Percentiles rank a stretch among this genome's conserved stretches.
Evolutionary conservation across 2,329 filamentous ascomycete species (phyloP).

Genomic region (Curvularia spicifera): DNA sequence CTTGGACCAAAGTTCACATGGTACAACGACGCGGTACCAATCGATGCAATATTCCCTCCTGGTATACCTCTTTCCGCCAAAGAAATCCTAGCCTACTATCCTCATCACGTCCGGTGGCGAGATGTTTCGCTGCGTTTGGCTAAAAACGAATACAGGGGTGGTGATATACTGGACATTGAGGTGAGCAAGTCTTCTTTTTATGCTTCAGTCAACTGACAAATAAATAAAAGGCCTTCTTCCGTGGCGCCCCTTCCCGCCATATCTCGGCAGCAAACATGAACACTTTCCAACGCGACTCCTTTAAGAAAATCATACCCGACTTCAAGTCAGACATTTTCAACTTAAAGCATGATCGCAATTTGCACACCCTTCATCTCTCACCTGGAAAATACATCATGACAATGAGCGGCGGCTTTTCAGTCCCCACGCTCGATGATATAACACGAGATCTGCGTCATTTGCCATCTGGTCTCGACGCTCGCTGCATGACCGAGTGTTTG

Average conservation of each 20-base stretch:
- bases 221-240: conserved; percentile 25
- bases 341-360: conserved; percentile 20
- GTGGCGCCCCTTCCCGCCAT: conserved; percentile 13
- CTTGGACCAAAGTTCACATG: conserved; percentile 20
- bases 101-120: conserved; percentile 35
- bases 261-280: conserved; percentile 19
- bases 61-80: conserved; percentile 34
- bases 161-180: conserved; percentile 32
- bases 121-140: conserved; percentile 32
- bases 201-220: background rate
- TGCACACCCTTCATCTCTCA: conserved; percentile 21
- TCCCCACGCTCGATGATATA: conserved; percentile 34
- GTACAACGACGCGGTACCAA: conserved; percentile 28
- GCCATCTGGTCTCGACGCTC: conserved; percentile 29
- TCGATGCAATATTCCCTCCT: conserved; percentile 35
- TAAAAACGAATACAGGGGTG: conserved; percentile 29
- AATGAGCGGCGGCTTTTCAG: conserved; percentile 6
- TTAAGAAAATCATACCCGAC: conserved; percentile 13
- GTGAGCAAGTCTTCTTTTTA: conserved; percentile 4
- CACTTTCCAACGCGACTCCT: conserved; percentile 21
- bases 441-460: conserved; percentile 26
- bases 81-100: conserved; percentile 38
- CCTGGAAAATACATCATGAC: conserved; percentile 12
- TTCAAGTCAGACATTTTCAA: conserved; percentile 22
- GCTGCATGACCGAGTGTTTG: conserved; percentile 29